phyloP scores from a whole-genome alignment of 495 filamentous ascomycete genomes.

The Podospora fimiseda region DNA sequence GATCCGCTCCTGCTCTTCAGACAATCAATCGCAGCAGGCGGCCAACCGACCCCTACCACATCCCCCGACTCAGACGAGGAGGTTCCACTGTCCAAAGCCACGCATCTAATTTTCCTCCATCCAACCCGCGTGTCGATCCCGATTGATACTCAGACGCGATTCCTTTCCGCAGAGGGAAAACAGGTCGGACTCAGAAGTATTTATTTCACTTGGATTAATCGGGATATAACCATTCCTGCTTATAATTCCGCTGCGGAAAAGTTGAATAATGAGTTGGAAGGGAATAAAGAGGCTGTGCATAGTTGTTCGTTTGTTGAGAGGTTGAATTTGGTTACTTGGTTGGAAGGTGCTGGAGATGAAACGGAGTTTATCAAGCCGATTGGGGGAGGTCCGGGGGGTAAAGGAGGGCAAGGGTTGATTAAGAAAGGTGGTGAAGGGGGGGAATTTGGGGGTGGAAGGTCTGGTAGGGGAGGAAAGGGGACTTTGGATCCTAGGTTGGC shows the following conservation, averaged over 20 bases:
- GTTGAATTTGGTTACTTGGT: constrained; percentile 82
- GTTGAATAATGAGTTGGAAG: constrained; percentile 71
- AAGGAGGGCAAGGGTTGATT: constrained; percentile 38
- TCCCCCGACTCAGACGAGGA: constrained; percentile 47
- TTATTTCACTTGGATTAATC: constrained; percentile 90
- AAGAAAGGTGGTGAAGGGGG: constrained; percentile 26
- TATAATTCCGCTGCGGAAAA: constrained; percentile 79
- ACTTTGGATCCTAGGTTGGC: constrained; percentile 71
- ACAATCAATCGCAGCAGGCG: constrained; percentile 63
- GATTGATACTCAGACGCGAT: constrained; percentile 74
- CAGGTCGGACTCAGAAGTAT: constrained; percentile 86
- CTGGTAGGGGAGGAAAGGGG: constrained; percentile 48
- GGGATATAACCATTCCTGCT: constrained; percentile 76
- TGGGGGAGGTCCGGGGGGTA: constrained; percentile 52
- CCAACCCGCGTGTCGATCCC: constrained; percentile 59
- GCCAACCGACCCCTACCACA: constrained; percentile 59
- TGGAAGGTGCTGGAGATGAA: constrained; percentile 82
- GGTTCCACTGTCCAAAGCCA: constrained; percentile 61
- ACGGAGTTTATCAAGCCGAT: constrained; percentile 87
- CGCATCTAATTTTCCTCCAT: constrained; percentile 70
- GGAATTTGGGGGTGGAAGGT: constrained; percentile 35
- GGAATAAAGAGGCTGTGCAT: constrained; percentile 59
- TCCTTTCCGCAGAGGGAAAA: constrained; percentile 56
- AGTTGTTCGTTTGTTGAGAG: constrained; percentile 85
- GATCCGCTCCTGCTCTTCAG: constrained; percentile 78